Evolutionary conservation across 2,329 filamentous ascomycete species (phyloP), one percentile per base, ranked within the genome.

Genomic region (Cytospora schulzeri): DNA sequence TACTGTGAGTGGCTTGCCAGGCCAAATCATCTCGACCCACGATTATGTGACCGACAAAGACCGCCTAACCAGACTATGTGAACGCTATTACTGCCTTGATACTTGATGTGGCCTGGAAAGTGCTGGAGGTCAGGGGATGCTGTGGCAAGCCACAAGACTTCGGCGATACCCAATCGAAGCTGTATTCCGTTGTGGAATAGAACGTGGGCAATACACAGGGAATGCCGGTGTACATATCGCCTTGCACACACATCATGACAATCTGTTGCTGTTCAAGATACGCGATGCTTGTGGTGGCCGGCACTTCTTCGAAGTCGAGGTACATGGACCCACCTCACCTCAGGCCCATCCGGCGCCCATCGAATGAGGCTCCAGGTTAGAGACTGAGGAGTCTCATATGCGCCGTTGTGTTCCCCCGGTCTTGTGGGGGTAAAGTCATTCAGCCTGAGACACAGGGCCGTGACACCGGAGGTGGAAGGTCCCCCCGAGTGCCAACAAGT

Each of bases 401-500:
- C 29, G 26, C 35, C 52, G 2, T 56, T 62, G 60, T 62, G 60
- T 19, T 62, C 22, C 52, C 52, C 52, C 22, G 52, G 60, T 52
- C 29, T 54, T 56, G 52, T 51, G 60, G 60, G 53, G 33, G 35
- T 62, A 52, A 62, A 62, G 60, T 56, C 60, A 62, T 62, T 11
- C 11, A 56, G 60, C 38, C 52, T 62, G 52, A 62, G 41, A 62
- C 60, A 50, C 6, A 35, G 52, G n/a, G 19, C 29, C 38, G 60
- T 62, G 60, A 57, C 41, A 45, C 33, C 4, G 38, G 60, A 51
- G 14, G 60, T 14, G 35, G 35, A 56, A 50, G 52, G 33, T 38
- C 38, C 29, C 52, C 35, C 60, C 35, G 55, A 62, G 52, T 62
- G 60, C 60, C 60, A 62, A n/a, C 60, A 51, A 56, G 38, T 62